These are phyloP conservation scores for Leptographium wingfieldii DNA, from an alignment of 2,329 filamentous ascomycete species.

Conservation along the genomic window DNA sequence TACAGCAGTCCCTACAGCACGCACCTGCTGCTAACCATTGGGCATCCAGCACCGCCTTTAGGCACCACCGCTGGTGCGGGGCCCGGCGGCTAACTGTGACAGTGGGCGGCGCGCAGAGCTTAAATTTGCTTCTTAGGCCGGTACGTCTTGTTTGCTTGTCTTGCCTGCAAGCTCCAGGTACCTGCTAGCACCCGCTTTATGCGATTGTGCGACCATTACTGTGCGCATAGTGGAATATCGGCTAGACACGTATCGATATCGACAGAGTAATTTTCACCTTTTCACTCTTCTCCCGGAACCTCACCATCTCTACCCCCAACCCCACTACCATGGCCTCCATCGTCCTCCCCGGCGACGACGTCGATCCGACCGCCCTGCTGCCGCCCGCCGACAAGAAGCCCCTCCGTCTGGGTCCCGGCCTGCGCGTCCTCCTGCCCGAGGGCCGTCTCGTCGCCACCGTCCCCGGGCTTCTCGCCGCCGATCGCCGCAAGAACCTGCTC, in stretches of 20 bases:
- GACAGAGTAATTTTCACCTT: background rate
- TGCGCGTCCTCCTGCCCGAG: constrained; percentile 72
- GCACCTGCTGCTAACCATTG: background rate
- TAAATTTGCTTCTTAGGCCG: background rate
- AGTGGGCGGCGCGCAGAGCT: background rate
- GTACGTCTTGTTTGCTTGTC: background rate
- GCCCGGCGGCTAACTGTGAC: background rate
- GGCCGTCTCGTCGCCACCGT: constrained; percentile 57
- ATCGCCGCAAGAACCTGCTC: constrained; percentile 62
- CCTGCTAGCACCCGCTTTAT: background rate
- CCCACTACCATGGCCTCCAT: constrained; percentile 25
- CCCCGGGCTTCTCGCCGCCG: constrained; percentile 52
- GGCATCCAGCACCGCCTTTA: background rate
- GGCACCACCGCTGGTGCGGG: background rate
- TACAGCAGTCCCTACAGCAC: background rate
- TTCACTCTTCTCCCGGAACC: background rate
- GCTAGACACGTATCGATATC: background rate
- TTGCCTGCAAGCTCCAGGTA: background rate
- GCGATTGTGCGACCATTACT: no score
- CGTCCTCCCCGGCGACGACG: constrained; percentile 69
- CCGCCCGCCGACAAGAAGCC: constrained; percentile 45
- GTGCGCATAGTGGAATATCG: background rate
- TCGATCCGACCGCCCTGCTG: constrained; percentile 32
- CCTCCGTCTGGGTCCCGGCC: constrained; percentile 70
- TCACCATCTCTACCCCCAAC: background rate